Evolutionary conservation across 2,329 filamentous ascomycete species (phyloP), one percentile per base, ranked within the genome.

Genomic region (Scedosporium minutisporum): DNA sequence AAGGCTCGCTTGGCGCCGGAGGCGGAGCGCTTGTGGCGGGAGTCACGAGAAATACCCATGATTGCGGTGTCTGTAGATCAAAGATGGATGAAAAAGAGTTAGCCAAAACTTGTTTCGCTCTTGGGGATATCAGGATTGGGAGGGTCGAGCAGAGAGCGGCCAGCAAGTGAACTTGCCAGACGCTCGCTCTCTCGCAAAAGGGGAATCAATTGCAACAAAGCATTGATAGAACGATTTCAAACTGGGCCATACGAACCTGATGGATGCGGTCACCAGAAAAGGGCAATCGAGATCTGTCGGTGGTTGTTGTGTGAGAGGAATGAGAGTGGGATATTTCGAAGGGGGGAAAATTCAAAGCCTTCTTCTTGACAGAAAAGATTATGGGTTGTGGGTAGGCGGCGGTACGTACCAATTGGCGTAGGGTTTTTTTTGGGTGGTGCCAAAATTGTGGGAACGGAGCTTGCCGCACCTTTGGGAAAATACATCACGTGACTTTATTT

Each of bases 31-130:
- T 99, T 99, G 89, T 99, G 95, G 85, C 95, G 92, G 80, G 92
- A 96, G 85, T 97, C 93, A 85, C 95, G 91, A 83, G 93, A 97
- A 85, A 99, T 97, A 99, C 95, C 90, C 90, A 93, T 93, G 84
- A 88, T 90, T 89, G 87, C 87, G 82, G 82, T 84, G 83, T 84
- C 84, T 88, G 78, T 69, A 73, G 69, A 63, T 38, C 33, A 70
- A 65, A 65, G 64, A 58, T 67, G 9, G 66, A 74, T 67, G 69
- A 68, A 65, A 48, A 57, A 58, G 21, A 55, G 64, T 42, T 57
- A 61, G 53, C 62, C 25, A 41, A 16, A 10, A 21, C 33, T 6
- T 38, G 60, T 38, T 18, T 44, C 21, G 18, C 18, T 46, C 25
- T 16, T 3, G 10, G n/a, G 6, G 27, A 53, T 21, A 38, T 29